phyloP scores from a whole-genome alignment of 179 eudicot species.

The Beta macrorhiza region DNA sequence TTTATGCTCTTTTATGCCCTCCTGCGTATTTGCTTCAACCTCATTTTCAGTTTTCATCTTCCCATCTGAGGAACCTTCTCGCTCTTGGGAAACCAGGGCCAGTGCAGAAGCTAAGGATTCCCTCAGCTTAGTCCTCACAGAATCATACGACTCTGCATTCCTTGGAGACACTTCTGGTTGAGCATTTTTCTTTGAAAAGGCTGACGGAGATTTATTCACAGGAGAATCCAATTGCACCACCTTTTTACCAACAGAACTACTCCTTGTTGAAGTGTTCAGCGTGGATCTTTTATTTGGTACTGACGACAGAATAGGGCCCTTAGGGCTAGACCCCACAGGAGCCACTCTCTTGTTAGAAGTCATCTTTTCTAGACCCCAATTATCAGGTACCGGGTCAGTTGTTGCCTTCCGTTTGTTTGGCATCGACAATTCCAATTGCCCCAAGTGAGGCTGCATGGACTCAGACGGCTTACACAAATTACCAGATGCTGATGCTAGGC shows the following conservation, averaged over 20 bases:
- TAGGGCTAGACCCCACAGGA: conserved; percentile 29
- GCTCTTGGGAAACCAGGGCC: conserved; percentile 52
- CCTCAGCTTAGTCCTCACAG: conserved; percentile 83
- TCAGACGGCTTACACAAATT: conserved; percentile 27
- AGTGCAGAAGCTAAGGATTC: conserved; percentile 83
- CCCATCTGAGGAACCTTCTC: conserved; percentile 33
- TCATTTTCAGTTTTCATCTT: conserved; percentile 30
- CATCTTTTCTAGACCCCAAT: conserved; percentile 32
- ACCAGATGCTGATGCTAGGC: conserved; percentile 10
- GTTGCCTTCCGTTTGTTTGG: conserved; percentile 61
- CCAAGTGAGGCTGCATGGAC: conserved; percentile 27
- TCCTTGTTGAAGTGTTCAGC: conserved; percentile 30
- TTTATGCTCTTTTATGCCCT: conserved; percentile 26
- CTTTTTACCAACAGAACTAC: conserved; percentile 44
- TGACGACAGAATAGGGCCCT: conserved; percentile 32
- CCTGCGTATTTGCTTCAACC: conserved; percentile 10
- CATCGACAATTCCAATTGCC: conserved; percentile 31
- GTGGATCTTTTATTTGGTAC: conserved; percentile 40
- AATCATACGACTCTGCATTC: conserved; percentile 48
- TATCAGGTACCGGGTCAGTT: conserved; percentile 33
- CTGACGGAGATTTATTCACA: conserved; percentile 49
- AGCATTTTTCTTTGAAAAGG: conserved; percentile 41
- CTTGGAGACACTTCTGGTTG: conserved; percentile 50
- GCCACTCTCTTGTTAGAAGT: conserved; percentile 40
- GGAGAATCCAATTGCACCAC: conserved; percentile 50